phyloP scores from a whole-genome alignment of 257 asterid species.

The Paulownia fortunei region DNA sequence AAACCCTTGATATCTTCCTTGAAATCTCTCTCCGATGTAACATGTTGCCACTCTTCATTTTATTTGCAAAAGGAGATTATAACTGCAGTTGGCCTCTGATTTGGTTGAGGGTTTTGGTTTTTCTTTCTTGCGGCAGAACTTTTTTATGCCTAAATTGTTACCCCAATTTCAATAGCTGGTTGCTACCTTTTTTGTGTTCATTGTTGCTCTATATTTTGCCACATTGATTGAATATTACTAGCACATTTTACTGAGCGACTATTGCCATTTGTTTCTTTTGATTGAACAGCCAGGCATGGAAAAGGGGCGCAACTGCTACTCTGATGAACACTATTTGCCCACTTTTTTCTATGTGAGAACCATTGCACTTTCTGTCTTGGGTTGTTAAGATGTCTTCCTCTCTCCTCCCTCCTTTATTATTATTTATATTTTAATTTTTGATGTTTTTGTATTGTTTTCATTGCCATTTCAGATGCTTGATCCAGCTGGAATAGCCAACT shows the following conservation, averaged over 20 bases:
- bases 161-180: neutral
- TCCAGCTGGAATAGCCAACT: constrained; percentile 79
- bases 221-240: neutral
- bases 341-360: constrained; percentile 86
- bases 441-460: constrained; percentile 16
- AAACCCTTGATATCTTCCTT: constrained; percentile 10
- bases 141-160: neutral
- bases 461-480: constrained; percentile 71
- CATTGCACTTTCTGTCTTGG: constrained; percentile 15
- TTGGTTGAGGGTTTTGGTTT: neutral
- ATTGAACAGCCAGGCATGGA: constrained; percentile 96
- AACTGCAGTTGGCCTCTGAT: constrained; percentile 12
- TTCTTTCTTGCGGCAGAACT: neutral
- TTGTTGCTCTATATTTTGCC: neutral
- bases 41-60: neutral
- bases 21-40: neutral
- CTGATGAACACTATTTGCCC: constrained; percentile 96
- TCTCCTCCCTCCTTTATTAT: neutral
- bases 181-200: neutral
- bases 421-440: neutral
- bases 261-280: constrained; percentile 41
- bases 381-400: constrained; percentile 16
- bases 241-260: constrained; percentile 17
- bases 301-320: constrained; percentile 85
- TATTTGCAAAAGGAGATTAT: neutral